These are phyloP conservation scores for Trypanosoma caninum DNA, from an alignment of 208 protist genomes.

Conservation along the genomic window DNA sequence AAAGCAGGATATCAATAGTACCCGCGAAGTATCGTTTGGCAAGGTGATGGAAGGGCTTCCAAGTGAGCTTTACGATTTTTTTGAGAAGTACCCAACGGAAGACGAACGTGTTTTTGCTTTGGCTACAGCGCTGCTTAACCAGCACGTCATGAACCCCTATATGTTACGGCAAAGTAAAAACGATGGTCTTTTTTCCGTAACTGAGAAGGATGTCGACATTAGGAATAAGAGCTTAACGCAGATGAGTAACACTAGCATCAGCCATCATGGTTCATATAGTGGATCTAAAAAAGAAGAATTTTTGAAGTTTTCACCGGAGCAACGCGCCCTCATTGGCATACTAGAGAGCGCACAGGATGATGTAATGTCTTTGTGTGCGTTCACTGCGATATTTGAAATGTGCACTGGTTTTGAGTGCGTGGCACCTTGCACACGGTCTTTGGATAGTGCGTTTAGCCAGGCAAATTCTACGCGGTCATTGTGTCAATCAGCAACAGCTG, in stretches of 20 bases:
- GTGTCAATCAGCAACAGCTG: not conserved
- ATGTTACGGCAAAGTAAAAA: not conserved
- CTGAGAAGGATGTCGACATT: not conserved
- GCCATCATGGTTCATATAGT: not conserved
- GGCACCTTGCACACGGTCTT: no score
- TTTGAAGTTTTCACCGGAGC: not conserved
- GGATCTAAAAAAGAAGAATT: not conserved
- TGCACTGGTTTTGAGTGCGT: not conserved
- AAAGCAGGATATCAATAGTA: not conserved
- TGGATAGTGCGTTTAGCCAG: not conserved
- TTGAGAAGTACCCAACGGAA: constrained; percentile 8
- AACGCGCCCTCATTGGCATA: not conserved
- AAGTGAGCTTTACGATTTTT: constrained; percentile 3
- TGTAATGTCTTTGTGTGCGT: not conserved
- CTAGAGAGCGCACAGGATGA: constrained; percentile 3
- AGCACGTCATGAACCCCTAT: constrained; percentile 5
- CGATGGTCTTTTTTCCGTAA: not conserved
- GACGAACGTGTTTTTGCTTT: constrained; percentile 18
- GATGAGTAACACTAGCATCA: not conserved
- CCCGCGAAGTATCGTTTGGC: not conserved
- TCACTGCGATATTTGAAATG: constrained; percentile 5
- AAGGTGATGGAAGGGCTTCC: not conserved
- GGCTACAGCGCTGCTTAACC: constrained; percentile 1
- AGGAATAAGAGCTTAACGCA: not conserved
- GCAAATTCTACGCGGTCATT: not conserved